A percentile compares a stretch with the other conserved stretches of the same genome.
These are phyloP conservation scores for Spinacia oleracea DNA, from an alignment of 179 eudicot species.

Conservation along the genomic window DNA sequence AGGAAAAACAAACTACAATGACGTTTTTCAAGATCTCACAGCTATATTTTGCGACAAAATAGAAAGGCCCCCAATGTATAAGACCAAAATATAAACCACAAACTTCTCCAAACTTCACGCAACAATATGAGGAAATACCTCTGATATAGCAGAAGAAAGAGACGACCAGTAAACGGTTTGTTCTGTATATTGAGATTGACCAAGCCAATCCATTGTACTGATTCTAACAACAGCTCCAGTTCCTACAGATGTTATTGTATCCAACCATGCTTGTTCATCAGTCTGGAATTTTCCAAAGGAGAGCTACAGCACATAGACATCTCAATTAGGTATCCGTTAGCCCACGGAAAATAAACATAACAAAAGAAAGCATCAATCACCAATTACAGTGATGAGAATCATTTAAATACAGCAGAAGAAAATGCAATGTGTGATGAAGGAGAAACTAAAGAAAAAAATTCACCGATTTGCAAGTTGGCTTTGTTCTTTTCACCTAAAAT, in stretches of 20 bases:
- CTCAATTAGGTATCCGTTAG: neutral
- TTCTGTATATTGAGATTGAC: slow-evolving; percentile 64
- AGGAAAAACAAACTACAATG: neutral
- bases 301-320: slow-evolving; percentile 48
- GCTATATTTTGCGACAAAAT: neutral
- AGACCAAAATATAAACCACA: neutral
- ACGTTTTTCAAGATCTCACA: neutral
- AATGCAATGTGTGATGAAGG: neutral
- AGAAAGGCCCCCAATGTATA: neutral
- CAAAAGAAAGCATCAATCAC: neutral
- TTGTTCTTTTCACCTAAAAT: too few relatives aligned
- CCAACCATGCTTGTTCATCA: slow-evolving; percentile 95
- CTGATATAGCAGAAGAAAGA: slow-evolving; percentile 78
- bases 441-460: neutral
- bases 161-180: slow-evolving; percentile 75
- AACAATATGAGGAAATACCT: slow-evolving; percentile 42
- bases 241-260: slow-evolving; percentile 73
- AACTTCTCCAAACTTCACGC: neutral
- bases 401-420: neutral
- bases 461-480: neutral
- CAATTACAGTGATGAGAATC: neutral
- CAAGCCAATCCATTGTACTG: slow-evolving; percentile 94
- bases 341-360: neutral
- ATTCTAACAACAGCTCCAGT: slow-evolving; percentile 60
- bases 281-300: slow-evolving; percentile 66